Conservation (phyloP, 169 alveolate species). For the Amoebophrya sp. region DNA sequence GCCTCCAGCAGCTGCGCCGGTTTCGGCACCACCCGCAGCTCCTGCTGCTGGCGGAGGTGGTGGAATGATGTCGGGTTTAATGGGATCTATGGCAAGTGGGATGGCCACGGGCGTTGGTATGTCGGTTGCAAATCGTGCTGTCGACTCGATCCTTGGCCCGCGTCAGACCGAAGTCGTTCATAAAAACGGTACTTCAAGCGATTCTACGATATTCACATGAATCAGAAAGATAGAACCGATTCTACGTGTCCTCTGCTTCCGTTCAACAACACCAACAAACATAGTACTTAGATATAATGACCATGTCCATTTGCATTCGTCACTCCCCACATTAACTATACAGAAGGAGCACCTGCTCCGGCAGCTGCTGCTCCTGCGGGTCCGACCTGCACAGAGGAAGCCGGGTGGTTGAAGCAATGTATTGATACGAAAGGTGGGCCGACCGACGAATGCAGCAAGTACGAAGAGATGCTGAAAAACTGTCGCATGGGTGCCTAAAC, state of each 20-base stretch:
- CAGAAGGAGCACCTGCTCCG: constrained; percentile 11
- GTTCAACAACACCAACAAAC: background rate
- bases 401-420: background rate
- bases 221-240: no score
- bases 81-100: constrained; percentile 10
- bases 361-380: background rate
- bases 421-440: background rate
- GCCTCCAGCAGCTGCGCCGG: background rate
- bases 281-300: background rate
- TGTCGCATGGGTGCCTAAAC: background rate
- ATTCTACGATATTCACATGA: no score
- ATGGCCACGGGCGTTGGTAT: constrained; percentile 37
- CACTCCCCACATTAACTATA: no score
- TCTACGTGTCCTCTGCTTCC: no score
- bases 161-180: constrained; percentile 36
- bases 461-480: background rate
- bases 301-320: no score
- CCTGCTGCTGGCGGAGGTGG: background rate
- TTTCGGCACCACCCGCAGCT: background rate
- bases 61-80: background rate
- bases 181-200: constrained; percentile 9
- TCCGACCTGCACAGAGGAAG: background rate
- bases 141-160: constrained; percentile 29
- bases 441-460: background rate
- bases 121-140: constrained; percentile 32